A percentile compares a stretch with the other conserved stretches of the same genome.
phyloP scores from a whole-genome alignment of 192 early-diverging fungal genomes.

The Coemansia sp. region DNA sequence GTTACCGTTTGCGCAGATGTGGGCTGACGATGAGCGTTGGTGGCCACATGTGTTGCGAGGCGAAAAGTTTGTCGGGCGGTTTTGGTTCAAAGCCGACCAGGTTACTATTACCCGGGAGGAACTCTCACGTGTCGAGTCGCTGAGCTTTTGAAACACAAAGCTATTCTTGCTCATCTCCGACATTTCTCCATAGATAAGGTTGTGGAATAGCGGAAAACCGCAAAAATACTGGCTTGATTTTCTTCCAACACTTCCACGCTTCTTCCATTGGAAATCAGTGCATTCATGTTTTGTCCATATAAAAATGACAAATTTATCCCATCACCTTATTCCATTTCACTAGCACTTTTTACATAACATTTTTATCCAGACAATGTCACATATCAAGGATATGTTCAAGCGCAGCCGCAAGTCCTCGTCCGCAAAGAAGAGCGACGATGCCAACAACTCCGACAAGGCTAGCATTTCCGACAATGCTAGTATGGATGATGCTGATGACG shows the following conservation, averaged over 20 bases:
- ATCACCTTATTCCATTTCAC: background rate
- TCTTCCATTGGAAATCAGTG: background rate
- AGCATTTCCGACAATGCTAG: background rate
- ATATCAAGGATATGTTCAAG: background rate
- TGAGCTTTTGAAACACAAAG: slow-evolving; percentile 10
- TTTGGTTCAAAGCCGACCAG: slow-evolving; percentile 53
- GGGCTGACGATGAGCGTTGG: slow-evolving; percentile 71
- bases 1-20: slow-evolving; percentile 70
- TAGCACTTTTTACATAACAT: background rate
- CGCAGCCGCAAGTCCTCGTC: slow-evolving; percentile 1
- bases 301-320: background rate
- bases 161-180: background rate
- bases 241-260: background rate
- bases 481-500: background rate
- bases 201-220: too few species aligned
- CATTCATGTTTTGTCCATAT: background rate
- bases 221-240: too few species aligned
- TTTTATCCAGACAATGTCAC: background rate
- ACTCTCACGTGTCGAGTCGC: slow-evolving; percentile 13
- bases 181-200: slow-evolving; percentile 2
- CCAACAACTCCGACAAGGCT: background rate
- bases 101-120: slow-evolving; percentile 31
- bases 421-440: background rate
- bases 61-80: slow-evolving; percentile 54
- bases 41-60: slow-evolving; percentile 56